phyloP scores from a whole-genome alignment of 1,284 basidiomycete genomes.

The Puccinia polysora region DNA sequence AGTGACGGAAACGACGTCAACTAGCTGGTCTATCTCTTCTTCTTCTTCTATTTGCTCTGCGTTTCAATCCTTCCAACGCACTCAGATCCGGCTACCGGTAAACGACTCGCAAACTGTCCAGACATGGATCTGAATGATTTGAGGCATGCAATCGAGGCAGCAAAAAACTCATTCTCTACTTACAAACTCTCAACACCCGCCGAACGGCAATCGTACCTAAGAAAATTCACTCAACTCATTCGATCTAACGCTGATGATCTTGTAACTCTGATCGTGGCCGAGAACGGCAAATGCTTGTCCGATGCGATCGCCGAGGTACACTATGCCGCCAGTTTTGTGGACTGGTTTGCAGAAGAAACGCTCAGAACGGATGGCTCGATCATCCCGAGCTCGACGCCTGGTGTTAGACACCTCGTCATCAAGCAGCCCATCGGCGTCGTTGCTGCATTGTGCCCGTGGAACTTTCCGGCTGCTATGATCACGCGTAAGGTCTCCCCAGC shows the following conservation, averaged over 20 bases:
- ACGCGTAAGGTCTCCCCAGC: conserved; percentile 82
- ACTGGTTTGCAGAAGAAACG: conserved; percentile 57
- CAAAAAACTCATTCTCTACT: conserved; percentile 67
- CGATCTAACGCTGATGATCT: conserved; percentile 74
- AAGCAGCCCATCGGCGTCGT: conserved; percentile 79
- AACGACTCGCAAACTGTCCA: conserved; percentile 72
- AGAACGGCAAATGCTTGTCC: conserved; percentile 81
- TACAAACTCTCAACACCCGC: conserved; percentile 58
- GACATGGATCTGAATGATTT: conserved; percentile 81
- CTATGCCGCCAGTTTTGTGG: conserved; percentile 34
- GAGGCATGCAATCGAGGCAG: conserved; percentile 71
- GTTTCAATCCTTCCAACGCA: not conserved
- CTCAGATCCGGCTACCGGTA: conserved; percentile 76
- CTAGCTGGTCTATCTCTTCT: not conserved
- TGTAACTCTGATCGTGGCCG: conserved; percentile 67
- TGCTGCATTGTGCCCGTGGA: conserved; percentile 55
- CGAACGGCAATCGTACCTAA: conserved; percentile 72
- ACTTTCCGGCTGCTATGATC: conserved; percentile 92
- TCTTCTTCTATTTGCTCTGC: conserved; percentile 9
- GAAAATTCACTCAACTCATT: conserved; percentile 70
- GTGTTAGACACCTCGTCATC: conserved; percentile 78
- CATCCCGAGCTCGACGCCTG: conserved; percentile 70
- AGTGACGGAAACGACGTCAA: no score
- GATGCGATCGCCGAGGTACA: conserved; percentile 65
- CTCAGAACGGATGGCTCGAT: conserved; percentile 62